Base-by-base conservation (phyloP, 345 rosid species). In the Hibiscus tridactylites region DNA sequence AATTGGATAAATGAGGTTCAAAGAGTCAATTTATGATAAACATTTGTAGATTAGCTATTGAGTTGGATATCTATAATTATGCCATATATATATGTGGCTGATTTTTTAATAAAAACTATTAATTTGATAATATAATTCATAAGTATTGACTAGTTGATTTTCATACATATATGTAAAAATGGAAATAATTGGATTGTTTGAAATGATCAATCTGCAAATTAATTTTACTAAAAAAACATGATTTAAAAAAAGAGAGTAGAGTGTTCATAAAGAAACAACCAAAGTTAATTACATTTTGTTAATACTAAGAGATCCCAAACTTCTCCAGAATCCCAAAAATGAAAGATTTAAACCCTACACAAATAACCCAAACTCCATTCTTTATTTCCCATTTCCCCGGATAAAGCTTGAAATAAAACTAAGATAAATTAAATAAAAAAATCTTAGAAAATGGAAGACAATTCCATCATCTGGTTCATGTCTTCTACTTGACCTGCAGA, bases 401-500 rank as follows among this genome's bases (percentile, higher is more conserved):
- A 49, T 49, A 49, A 67, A 47, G 24, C 71, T 49, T 15, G 31
- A 49, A 66, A 47, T 9, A 7, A 66, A 54, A 54, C 17, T 2
- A 19, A 2, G 15, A 21, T 21, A 21, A 21, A 21, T 21, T 21
- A 21, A 21, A 21, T 2, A 61, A 21, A 44, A 39, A 52, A 29
- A 61, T 68, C 72, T 83, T 80, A 88, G 80, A 82, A 86, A 29
- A 84, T 85, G 24, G 85, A 76, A 68, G 88, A 77, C 42, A 90
- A 82, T 47, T 85, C 90, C 85, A 83, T 79, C 83, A 87, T 82
- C 67, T 81, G 87, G 60, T 74, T 82, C 73, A 90, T 86, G 81
- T 87, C 90, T 61, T 83, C 86, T 54, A 81, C 86, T 73, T 83
- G 87, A 15, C 80, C 83, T 42, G 74, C 82, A 31, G 81, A 57